phyloP scores from a whole-genome alignment of 2,329 filamentous ascomycete species.

The Cadophora luteo-olivacea region DNA sequence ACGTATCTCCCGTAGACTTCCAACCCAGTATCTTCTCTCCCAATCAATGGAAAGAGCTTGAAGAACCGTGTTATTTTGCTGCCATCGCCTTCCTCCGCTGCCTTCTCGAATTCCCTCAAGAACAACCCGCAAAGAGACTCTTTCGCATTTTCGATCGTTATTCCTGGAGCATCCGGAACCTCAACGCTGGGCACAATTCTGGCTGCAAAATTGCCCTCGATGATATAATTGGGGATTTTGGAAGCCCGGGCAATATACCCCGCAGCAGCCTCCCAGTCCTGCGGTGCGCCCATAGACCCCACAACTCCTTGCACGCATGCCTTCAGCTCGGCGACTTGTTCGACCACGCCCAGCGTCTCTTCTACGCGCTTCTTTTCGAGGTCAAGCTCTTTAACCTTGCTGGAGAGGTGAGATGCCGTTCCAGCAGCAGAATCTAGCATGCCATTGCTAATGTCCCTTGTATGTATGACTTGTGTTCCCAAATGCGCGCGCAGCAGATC shows the following conservation, averaged over 20 bases:
- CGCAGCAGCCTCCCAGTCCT: slow-evolving; percentile 98
- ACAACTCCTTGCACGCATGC: slow-evolving; percentile 93
- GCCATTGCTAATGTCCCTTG: slow-evolving; percentile 82
- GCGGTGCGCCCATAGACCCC: slow-evolving; percentile 95
- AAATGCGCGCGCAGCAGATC: slow-evolving; percentile 89
- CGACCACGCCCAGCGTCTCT: slow-evolving; percentile 87
- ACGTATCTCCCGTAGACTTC: slow-evolving; percentile 97
- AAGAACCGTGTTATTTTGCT: slow-evolving; percentile 94
- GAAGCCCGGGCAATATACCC: slow-evolving; percentile 85
- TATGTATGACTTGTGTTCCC: slow-evolving; percentile 83
- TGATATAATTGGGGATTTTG: slow-evolving; percentile 79
- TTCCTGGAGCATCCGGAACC: slow-evolving; percentile 87
- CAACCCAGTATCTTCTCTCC: slow-evolving; percentile 83
- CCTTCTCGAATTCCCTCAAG: slow-evolving; percentile 92
- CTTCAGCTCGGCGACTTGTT: slow-evolving; percentile 96
- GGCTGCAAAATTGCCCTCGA: slow-evolving; percentile 85
- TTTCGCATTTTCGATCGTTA: slow-evolving; percentile 85
- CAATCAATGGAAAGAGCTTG: slow-evolving; percentile 95
- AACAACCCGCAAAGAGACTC: slow-evolving; percentile 92
- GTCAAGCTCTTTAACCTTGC: slow-evolving; percentile 86
- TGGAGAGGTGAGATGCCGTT: slow-evolving; percentile 85
- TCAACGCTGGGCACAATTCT: slow-evolving; percentile 95
- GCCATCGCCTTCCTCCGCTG: slow-evolving; percentile 84
- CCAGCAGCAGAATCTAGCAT: slow-evolving; percentile 88
- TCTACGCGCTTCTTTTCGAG: slow-evolving; percentile 91